A percentile compares a stretch with the other conserved stretches of the same genome.
These are phyloP conservation scores for Boletus chippewaensis DNA, from an alignment of 1,284 basidiomycete species.

Conservation along the genomic window DNA sequence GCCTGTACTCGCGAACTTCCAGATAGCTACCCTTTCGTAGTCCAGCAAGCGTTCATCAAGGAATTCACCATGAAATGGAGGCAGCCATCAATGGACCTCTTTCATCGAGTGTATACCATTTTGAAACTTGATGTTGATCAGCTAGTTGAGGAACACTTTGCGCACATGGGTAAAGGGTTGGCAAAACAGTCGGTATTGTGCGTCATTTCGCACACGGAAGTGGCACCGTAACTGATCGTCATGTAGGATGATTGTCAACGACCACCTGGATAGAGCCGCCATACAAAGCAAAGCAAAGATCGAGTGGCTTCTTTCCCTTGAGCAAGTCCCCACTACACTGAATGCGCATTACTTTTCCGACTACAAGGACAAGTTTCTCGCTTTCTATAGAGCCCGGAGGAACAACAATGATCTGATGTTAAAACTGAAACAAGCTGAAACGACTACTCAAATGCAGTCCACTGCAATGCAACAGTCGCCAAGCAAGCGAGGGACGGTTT, in stretches of 20 bases:
- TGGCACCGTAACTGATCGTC: not conserved
- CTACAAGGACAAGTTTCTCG: not conserved
- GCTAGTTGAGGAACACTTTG: conserved; percentile 44
- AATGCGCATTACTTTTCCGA: conserved; percentile 1
- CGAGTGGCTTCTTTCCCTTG: not conserved
- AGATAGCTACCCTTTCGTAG: conserved; percentile 54
- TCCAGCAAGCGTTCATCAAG: conserved; percentile 45
- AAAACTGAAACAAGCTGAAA: not conserved
- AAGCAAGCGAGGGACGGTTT: too few relatives aligned
- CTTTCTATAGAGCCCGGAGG: not conserved
- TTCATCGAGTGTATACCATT: conserved; percentile 37
- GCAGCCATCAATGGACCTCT: conserved; percentile 39
- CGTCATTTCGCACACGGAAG: not conserved
- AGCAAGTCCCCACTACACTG: not conserved
- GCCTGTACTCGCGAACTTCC: conserved; percentile 61
- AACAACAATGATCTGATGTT: not conserved
- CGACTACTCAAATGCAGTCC: not conserved
- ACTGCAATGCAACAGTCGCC: too few relatives aligned
- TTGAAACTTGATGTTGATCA: conserved; percentile 35
- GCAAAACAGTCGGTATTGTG: not conserved
- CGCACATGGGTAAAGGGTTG: not conserved
- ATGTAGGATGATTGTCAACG: not conserved
- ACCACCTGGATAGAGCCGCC: not conserved
- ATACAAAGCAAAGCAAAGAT: not conserved
- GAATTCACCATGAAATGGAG: conserved; percentile 43